Percentiles rank a stretch among this genome's conserved stretches.
Conservation (phyloP, 441 rosid species). For the Erodium texanum region DNA sequence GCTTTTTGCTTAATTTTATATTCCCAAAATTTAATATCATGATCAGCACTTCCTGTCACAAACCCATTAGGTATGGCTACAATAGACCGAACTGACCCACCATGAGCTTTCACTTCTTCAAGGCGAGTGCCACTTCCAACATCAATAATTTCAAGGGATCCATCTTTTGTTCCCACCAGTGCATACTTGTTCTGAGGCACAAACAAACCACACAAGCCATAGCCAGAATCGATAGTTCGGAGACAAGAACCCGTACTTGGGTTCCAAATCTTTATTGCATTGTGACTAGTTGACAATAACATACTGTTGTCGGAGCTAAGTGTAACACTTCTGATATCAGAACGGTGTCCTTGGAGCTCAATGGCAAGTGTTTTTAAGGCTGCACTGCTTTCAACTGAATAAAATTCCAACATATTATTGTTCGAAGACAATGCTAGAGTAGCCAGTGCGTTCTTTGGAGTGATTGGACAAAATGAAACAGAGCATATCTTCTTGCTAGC, state of each 20-base stretch:
- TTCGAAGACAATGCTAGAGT: conserved; percentile 76
- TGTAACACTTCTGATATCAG: conserved; percentile 85
- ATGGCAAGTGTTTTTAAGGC: conserved; percentile 49
- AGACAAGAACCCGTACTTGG: conserved; percentile 94
- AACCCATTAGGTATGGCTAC: conserved; percentile 73
- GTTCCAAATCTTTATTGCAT: conserved; percentile 88
- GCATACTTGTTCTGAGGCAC: conserved; percentile 75
- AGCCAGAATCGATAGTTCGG: conserved; percentile 81
- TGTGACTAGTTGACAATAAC: conserved; percentile 94
- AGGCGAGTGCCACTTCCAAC: conserved; percentile 70
- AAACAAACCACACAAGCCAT: conserved; percentile 85
- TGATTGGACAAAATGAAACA: conserved; percentile 57
- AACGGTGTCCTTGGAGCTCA: conserved; percentile 90
- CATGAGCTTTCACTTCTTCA: conserved; percentile 80
- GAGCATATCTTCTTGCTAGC: conserved; percentile 79
- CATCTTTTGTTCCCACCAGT: conserved; percentile 81
- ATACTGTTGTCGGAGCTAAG: conserved; percentile 81
- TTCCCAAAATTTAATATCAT: conserved; percentile 90
- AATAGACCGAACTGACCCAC: conserved; percentile 69
- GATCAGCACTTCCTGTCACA: conserved; percentile 94
- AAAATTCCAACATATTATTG: conserved; percentile 75
- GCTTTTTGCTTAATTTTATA: conserved; percentile 57
- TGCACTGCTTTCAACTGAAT: conserved; percentile 48
- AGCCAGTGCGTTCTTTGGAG: conserved; percentile 55
- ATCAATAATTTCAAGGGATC: conserved; percentile 73